Evolutionary conservation across 2,329 filamentous ascomycete genomes (phyloP), one percentile per base, ranked within the genome.

Genomic region (Sphaerulina populicola): DNA sequence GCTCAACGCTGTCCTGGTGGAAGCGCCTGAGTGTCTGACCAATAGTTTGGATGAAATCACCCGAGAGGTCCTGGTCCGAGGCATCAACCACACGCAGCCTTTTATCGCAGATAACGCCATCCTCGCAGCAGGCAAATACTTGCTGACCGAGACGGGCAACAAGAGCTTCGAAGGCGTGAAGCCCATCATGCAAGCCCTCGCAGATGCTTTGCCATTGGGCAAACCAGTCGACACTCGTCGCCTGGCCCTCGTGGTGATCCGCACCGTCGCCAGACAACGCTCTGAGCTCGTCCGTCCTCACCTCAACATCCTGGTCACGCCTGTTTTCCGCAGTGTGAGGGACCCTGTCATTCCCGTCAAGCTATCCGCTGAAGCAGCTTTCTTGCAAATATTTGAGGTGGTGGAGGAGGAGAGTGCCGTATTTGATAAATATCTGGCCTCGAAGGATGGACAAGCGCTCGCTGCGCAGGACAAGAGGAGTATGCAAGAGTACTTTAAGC

Each of bases 401-500:
- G 88, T 90, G 1, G 88, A 95, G 40, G 85, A 90, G 57, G 93
- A 96, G 65, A 78, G 76, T 53, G 83, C 80, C 56, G 81, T 96
- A 15, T 97, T 96, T 67, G 90, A 96, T 62, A 90, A 90, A 71
- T 97, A 89, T 70, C 83, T 96, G 74, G 75, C 79, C 8, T 47
- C 43, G 12, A 81, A 82, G 0, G 76, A 83, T 1, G 80, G 79
- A 5, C 78, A 79, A 45, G 79, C 81, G 2, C 70, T 96, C 53
- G 76, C 82, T 7, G 71, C 86, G 0, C 84, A 80, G 37, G 82
- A 82, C 14, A 93, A 94, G 77, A 79, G 91, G 60, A 89, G 85
- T 68, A 96, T 98, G 85, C 79, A 83, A 53, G 93, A 98, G 68
- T 98, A 98, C 72, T 97, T 97, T 74, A 95, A 95, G 77, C 78